phyloP scores from a whole-genome alignment of 2,329 filamentous ascomycete species.

The Scopulariopsis brevicaulis region DNA sequence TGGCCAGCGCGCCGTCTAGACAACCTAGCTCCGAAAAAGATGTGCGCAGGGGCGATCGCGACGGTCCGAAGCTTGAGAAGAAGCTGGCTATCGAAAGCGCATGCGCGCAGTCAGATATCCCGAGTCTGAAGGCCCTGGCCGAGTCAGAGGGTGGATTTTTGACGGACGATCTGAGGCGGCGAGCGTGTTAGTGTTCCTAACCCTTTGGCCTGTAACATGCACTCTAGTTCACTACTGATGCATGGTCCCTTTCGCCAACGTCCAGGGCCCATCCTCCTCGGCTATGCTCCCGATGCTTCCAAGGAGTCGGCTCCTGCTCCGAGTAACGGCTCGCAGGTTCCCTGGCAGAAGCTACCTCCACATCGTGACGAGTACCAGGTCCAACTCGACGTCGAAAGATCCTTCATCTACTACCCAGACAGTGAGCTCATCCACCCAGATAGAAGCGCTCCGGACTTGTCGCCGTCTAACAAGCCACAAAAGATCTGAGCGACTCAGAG shows the following conservation, averaged over 20 bases:
- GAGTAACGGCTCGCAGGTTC: conserved; percentile 8
- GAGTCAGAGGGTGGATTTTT: conserved; percentile 56
- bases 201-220: neutral
- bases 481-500: conserved; percentile 48
- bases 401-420: conserved; percentile 93
- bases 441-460: too few species aligned
- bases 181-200: conserved; percentile 58
- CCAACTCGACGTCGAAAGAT: conserved; percentile 79
- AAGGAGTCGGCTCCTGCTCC: neutral
- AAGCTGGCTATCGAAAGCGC: conserved; percentile 39
- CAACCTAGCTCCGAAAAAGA: neutral
- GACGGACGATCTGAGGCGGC: conserved; percentile 54
- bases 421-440: conserved; percentile 32
- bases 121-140: conserved; percentile 44
- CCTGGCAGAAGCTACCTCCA: conserved; percentile 53
- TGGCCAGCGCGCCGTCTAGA: neutral
- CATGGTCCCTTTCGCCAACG: neutral
- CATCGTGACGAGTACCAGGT: conserved; percentile 90
- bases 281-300: conserved; percentile 17
- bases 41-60: neutral
- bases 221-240: conserved; percentile 3
- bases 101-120: conserved; percentile 45
- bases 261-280: conserved; percentile 53
- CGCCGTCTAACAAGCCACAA: neutral
- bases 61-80: conserved; percentile 6